Evolutionary conservation across 2,329 filamentous ascomycete species (phyloP).

Genomic region (Ophiosphaerella narmari): DNA sequence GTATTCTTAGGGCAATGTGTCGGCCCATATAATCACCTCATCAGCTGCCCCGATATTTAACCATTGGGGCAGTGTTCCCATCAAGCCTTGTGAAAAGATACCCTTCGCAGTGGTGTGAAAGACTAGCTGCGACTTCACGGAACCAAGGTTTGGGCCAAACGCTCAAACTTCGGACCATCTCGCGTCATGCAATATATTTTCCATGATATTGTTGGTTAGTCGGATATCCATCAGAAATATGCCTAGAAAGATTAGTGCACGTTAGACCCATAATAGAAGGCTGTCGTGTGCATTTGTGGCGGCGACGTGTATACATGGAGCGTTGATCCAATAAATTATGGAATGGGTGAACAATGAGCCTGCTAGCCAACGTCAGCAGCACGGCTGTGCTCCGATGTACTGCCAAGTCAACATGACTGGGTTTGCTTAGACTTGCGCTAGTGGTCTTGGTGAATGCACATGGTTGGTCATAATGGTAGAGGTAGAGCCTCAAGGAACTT

Average conservation of each 20-base stretch:
- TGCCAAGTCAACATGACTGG: constrained; percentile 19
- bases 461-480: constrained; percentile 14
- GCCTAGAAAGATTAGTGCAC: background rate
- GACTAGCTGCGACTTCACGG: background rate
- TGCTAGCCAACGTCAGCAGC: constrained; percentile 26
- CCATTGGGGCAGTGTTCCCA: constrained; percentile 19
- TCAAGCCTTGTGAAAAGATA: constrained; percentile 7
- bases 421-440: constrained; percentile 20
- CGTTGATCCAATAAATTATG: too few relatives aligned
- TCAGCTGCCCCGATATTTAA: background rate
- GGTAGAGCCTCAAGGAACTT: constrained; percentile 22
- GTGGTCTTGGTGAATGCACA: constrained; percentile 24
- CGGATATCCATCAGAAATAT: background rate
- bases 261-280: constrained; percentile 16
- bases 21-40: background rate
- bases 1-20: background rate
- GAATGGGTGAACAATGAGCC: background rate
- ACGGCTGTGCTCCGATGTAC: constrained; percentile 26
- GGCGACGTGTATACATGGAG: background rate
- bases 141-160: constrained; percentile 5
- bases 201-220: background rate
- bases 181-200: background rate
- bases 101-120: constrained; percentile 3
- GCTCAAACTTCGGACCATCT: background rate
- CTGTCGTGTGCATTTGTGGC: constrained; percentile 14